These are phyloP conservation scores for Nicotiana otophora DNA, from an alignment of 257 asterid species.

Conservation along the genomic window DNA sequence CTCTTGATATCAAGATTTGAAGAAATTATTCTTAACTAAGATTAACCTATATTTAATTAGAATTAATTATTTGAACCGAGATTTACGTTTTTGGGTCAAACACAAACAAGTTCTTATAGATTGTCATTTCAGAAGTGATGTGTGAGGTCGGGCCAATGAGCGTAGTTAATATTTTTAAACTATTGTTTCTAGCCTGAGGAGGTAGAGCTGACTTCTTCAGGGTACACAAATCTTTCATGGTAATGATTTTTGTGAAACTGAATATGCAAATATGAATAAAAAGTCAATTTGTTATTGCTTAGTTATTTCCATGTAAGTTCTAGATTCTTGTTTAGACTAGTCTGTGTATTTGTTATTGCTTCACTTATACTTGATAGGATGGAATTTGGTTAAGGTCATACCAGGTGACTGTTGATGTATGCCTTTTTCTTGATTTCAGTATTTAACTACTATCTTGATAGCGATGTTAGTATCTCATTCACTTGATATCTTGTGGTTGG, in stretches of 20 bases:
- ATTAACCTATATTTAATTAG: too few species aligned
- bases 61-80: too few species aligned
- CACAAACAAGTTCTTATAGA: too few species aligned
- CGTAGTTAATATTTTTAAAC: too few species aligned
- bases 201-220: not conserved
- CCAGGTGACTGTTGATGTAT: not conserved
- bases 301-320: not conserved
- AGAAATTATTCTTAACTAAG: too few species aligned
- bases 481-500: not conserved
- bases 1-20: too few species aligned
- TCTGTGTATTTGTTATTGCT: not conserved
- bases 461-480: not conserved
- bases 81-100: too few species aligned
- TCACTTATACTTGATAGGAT: not conserved
- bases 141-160: too few species aligned
- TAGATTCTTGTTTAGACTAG: not conserved
- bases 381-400: not conserved
- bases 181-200: not conserved
- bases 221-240: not conserved
- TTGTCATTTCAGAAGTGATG: too few species aligned
- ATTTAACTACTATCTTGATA: not conserved
- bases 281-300: not conserved
- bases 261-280: not conserved
- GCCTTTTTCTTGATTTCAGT: not conserved
- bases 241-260: not conserved